phyloP scores from a whole-genome alignment of 768 basidiomycete genomes.

The Russula compacta region DNA sequence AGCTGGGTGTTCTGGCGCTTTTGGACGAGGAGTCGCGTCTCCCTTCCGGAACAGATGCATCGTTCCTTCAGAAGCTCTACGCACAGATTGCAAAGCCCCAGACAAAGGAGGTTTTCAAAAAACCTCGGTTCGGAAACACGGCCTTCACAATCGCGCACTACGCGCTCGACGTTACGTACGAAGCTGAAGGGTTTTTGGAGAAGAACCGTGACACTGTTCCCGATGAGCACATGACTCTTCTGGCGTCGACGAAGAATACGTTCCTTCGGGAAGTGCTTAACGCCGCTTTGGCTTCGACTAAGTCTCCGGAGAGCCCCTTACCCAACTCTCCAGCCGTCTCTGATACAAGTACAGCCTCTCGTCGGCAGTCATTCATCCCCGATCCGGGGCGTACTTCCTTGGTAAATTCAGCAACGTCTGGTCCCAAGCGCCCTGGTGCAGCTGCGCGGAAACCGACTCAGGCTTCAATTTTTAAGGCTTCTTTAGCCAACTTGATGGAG shows the following conservation, averaged over 20 bases:
- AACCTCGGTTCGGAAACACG: conserved; percentile 96
- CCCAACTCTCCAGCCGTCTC: conserved; percentile 71
- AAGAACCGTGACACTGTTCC: conserved; percentile 99
- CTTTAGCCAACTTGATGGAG: conserved; percentile 89
- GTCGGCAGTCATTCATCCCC: conserved; percentile 77
- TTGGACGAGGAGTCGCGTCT: conserved; percentile 97
- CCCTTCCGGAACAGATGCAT: conserved; percentile 84
- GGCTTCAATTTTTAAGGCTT: conserved; percentile 97
- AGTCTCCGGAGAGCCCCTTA: conserved; percentile 53
- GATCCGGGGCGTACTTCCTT: conserved; percentile 76
- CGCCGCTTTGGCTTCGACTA: conserved; percentile 70
- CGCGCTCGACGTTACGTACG: conserved; percentile 96
- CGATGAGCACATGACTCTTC: conserved; percentile 89
- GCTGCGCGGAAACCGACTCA: conserved; percentile 88
- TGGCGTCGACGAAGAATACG: conserved; percentile 78
- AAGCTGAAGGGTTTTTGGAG: conserved; percentile 96
- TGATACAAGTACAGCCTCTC: conserved; percentile 68
- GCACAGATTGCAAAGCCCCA: conserved; percentile 76
- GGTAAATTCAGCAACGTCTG: conserved; percentile 40
- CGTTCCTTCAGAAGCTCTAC: conserved; percentile 90
- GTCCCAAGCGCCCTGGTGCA: conserved; percentile 55
- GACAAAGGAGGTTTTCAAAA: conserved; percentile 88
- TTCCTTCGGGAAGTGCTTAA: conserved; percentile 96
- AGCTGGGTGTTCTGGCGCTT: conserved; percentile 86
- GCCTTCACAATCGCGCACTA: conserved; percentile 98